Evolutionary conservation across 1,284 basidiomycete species (phyloP), one percentile per base, ranked within the genome.

Genomic region (Sporisorium exsertum): DNA sequence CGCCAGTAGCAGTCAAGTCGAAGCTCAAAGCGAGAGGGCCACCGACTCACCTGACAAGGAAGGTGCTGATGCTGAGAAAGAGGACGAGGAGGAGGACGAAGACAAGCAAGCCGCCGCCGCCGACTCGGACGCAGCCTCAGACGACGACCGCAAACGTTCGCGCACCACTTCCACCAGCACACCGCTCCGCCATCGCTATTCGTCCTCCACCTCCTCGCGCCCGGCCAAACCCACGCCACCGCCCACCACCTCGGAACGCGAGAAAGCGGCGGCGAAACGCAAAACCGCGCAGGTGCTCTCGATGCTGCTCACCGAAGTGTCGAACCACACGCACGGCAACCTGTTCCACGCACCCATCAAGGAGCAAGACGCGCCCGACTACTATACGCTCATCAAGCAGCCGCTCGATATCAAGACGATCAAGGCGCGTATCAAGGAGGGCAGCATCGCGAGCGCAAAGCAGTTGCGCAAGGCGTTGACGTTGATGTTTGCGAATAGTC

Each of bases 281-380:
- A 83, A 80, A 58, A 79, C 57, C 18, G 58, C 72, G 24, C 81
- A 84, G 51, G 62, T 84, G 24, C 72, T 84, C 42, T 58, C 74
- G 10, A 81, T 81, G 80, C 74, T 84, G 1, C 67, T 81, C 37
- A 79, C 80, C 53, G 79, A 84, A 43, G 82, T 84, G 4, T 78
- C 78, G 13, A 81, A 80, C 61, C 83, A 84, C 47, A 82, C 79
- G 16, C 82, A 84, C 66, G 82, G 78, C 20, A 84, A 82, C 59
- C 69, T 84, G 20, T 84, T 84, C 56, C 78, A 84, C 46, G 72
- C 78, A 8, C 68, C 80, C n/a, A 82, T 84, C 75, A 84, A 82
- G 68, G 81, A 82, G 57, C 65, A 75, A 20, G 82, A 84, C 54
- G 82, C 82, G 7, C 82, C 82, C 0, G 78, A 83, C 68, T 84